These are phyloP conservation scores for Trichoderma atrobrunneum DNA, from an alignment of 2,329 filamentous ascomycete species.

Conservation along the genomic window DNA sequence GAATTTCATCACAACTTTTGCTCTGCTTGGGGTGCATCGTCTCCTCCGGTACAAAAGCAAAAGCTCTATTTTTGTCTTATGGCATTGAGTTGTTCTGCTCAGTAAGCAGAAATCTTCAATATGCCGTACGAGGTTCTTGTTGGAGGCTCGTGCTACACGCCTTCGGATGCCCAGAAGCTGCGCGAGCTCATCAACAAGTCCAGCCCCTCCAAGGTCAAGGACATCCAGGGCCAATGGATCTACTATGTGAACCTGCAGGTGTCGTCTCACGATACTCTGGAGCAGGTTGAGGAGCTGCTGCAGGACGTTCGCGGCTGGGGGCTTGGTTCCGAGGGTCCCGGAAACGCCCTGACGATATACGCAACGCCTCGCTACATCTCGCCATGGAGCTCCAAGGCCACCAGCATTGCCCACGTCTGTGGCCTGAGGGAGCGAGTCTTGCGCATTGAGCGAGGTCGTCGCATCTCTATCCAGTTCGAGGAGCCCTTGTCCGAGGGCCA, in stretches of 20 bases:
- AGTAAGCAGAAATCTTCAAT: slow-evolving; percentile 21
- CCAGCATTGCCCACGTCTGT: slow-evolving; percentile 89
- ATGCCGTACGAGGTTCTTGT: slow-evolving; percentile 39
- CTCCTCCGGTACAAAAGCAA: slow-evolving; percentile 9
- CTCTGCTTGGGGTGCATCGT: slow-evolving; percentile 7
- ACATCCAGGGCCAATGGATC: slow-evolving; percentile 54
- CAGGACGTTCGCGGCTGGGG: slow-evolving; percentile 37
- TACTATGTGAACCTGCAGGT: slow-evolving; percentile 65
- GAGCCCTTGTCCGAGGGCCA: slow-evolving; percentile 39
- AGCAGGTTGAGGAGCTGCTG: slow-evolving; percentile 47
- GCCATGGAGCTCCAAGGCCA: slow-evolving; percentile 96
- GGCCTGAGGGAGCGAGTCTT: slow-evolving; percentile 67
- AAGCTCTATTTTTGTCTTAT: neutral
- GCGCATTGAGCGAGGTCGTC: slow-evolving; percentile 83
- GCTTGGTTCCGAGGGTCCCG: slow-evolving; percentile 31
- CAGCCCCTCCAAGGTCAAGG: slow-evolving; percentile 43
- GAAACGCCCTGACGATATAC: slow-evolving; percentile 61
- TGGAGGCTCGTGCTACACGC: slow-evolving; percentile 50
- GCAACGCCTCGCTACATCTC: slow-evolving; percentile 83
- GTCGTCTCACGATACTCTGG: slow-evolving; percentile 42
- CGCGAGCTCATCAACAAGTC: slow-evolving; percentile 44
- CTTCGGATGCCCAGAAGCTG: slow-evolving; percentile 44
- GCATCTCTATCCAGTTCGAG: slow-evolving; percentile 66
- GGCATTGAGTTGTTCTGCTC: slow-evolving; percentile 9
- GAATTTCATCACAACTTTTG: slow-evolving; percentile 7